phyloP scores from a whole-genome alignment of 257 asterid genomes.

The Scutellaria minor region DNA sequence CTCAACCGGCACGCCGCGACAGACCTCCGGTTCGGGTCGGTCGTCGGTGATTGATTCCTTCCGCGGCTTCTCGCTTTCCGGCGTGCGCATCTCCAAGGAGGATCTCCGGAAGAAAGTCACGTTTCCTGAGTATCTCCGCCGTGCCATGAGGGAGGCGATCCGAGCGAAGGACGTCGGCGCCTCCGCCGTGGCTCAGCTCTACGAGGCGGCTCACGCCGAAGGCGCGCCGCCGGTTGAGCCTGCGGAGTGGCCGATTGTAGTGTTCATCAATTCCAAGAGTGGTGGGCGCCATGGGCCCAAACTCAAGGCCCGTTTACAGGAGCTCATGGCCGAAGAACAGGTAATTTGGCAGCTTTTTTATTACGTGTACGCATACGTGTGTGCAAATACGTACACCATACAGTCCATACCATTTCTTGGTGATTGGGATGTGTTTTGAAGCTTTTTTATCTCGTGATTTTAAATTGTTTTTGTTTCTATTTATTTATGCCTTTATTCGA shows the following conservation, averaged over 20 bases:
- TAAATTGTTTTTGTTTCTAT: not conserved
- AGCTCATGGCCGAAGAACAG: constrained; percentile 96
- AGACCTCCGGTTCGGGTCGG: constrained; percentile 58
- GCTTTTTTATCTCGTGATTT: not conserved
- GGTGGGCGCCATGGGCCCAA: constrained; percentile 98
- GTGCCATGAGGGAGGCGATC: constrained; percentile 80
- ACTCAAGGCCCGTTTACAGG: constrained; percentile 76
- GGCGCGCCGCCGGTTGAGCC: constrained; percentile 43
- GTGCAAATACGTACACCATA: not conserved
- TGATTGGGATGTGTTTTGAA: too few relatives aligned
- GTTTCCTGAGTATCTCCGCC: constrained; percentile 74
- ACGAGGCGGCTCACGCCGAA: constrained; percentile 48
- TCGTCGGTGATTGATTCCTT: constrained; percentile 72
- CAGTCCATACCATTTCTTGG: too few relatives aligned
- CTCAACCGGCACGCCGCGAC: constrained; percentile 40
- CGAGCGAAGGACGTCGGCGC: constrained; percentile 54
- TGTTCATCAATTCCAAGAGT: constrained; percentile 81
- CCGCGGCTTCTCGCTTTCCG: constrained; percentile 70
- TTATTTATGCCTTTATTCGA: not conserved
- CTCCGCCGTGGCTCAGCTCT: constrained; percentile 39
- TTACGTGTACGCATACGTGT: constrained; percentile 9
- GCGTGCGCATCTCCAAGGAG: constrained; percentile 65
- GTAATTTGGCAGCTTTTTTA: constrained; percentile 40
- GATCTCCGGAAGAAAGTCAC: constrained; percentile 68
- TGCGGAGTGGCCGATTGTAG: constrained; percentile 79